Percentiles rank a stretch among this genome's conserved stretches.
These are phyloP conservation scores for Naganishia sp. DNA, from an alignment of 1,284 basidiomycete species.

Conservation along the genomic window DNA sequence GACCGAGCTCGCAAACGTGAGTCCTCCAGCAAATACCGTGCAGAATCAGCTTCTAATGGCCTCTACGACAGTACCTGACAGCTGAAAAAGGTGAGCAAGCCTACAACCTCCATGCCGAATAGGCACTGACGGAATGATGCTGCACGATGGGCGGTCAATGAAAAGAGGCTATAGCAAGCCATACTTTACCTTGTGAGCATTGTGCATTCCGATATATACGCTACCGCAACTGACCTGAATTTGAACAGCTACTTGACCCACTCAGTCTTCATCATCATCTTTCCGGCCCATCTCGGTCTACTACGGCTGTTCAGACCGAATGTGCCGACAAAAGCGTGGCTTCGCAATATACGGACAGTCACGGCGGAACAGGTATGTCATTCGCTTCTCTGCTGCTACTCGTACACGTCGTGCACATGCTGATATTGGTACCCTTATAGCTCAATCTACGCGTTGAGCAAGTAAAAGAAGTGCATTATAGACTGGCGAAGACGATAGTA, in stretches of 20 bases:
- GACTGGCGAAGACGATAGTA: conserved; percentile 16
- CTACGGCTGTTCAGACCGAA: conserved; percentile 37
- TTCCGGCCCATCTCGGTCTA: conserved; percentile 56
- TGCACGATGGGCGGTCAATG: conserved; percentile 34
- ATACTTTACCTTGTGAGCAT: conserved; percentile 48
- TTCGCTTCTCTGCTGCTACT: background rate
- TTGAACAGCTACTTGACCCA: conserved; percentile 48
- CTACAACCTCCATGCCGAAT: background rate
- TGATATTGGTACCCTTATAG: background rate
- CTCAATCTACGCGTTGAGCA: conserved; percentile 10
- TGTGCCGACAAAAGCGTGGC: conserved; percentile 54
- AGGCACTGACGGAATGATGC: background rate
- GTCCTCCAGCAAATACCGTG: background rate
- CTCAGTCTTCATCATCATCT: conserved; percentile 47
- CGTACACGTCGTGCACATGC: background rate
- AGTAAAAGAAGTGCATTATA: conserved; percentile 12
- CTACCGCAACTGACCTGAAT: background rate
- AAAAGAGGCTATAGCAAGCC: conserved; percentile 46
- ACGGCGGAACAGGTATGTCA: conserved; percentile 29
- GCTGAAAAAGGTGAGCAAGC: conserved; percentile 30
- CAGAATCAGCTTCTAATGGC: background rate
- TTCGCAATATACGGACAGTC: conserved; percentile 43
- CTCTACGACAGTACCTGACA: conserved; percentile 26
- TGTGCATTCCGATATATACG: background rate
- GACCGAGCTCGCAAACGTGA: conserved; percentile 49